Percentiles rank a stretch among this genome's conserved stretches.
phyloP scores from a whole-genome alignment of 129 eudicot species.

The Logfia minima region DNA sequence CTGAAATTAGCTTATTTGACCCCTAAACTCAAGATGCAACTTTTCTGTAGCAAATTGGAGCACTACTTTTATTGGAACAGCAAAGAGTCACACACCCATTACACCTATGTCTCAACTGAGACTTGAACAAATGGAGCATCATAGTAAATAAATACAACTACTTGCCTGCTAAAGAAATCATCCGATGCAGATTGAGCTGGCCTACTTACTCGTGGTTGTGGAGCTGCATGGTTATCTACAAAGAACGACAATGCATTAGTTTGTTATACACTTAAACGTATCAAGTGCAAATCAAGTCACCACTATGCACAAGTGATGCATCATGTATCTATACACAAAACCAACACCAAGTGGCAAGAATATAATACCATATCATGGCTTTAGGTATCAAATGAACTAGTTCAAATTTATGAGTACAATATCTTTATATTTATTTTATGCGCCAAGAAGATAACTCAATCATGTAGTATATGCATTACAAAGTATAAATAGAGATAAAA shows the following conservation, averaged over 20 bases:
- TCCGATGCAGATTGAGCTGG: conserved; percentile 63
- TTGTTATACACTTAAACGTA: neutral
- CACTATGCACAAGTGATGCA: neutral
- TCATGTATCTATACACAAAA: neutral
- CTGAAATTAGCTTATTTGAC: conserved; percentile 12
- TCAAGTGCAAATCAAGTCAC: neutral
- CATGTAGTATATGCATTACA: neutral
- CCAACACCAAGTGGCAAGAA: neutral
- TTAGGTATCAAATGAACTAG: conserved; percentile 9
- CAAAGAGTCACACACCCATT: neutral
- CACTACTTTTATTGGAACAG: no score
- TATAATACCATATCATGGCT: neutral
- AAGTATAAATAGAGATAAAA: neutral
- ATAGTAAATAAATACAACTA: conserved; percentile 15
- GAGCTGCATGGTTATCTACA: conserved; percentile 57
- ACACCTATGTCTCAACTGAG: neutral
- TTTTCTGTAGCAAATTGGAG: neutral
- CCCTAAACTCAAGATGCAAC: neutral
- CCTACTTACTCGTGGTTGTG: conserved; percentile 67
- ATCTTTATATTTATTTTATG: neutral
- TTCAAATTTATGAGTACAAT: neutral
- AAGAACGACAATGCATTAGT: conserved; percentile 25
- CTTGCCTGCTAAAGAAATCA: conserved; percentile 83
- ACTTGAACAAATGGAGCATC: neutral
- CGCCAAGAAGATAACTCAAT: neutral